phyloP scores from a whole-genome alignment of 2,329 filamentous ascomycete species.

The Aspergillus chevalieri region DNA sequence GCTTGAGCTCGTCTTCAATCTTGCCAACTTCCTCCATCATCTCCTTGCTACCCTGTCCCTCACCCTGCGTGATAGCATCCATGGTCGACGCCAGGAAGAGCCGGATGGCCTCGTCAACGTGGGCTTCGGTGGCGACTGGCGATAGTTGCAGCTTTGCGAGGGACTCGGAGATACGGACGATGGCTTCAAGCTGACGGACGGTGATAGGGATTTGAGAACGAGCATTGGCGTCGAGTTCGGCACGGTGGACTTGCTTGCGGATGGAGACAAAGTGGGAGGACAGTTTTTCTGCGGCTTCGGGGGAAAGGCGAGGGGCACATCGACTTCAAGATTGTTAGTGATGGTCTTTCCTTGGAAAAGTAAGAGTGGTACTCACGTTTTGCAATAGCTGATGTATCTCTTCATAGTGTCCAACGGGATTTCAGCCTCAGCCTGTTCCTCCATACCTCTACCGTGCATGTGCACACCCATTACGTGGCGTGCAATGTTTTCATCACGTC shows the following conservation, averaged over 20 bases:
- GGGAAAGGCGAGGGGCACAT: constrained; percentile 83
- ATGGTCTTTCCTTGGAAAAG: neutral
- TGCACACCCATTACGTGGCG: constrained; percentile 97
- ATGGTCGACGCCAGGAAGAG: constrained; percentile 95
- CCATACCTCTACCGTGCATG: constrained; percentile 78
- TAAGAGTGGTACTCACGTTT: constrained; percentile 58
- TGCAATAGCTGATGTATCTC: constrained; percentile 94
- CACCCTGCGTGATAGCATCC: constrained; percentile 91
- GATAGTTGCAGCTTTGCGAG: constrained; percentile 86
- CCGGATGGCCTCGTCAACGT: constrained; percentile 95
- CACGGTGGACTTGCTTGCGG: constrained; percentile 83
- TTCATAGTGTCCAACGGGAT: constrained; percentile 96
- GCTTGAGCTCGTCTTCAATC: constrained; percentile 81
- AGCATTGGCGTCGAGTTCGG: constrained; percentile 81
- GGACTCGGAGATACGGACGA: constrained; percentile 93
- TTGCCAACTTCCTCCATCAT: constrained; percentile 83
- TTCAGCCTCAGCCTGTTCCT: constrained; percentile 78
- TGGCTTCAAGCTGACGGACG: constrained; percentile 91
- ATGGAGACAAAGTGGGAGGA: constrained; percentile 97
- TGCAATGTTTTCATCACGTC: constrained; percentile 86
- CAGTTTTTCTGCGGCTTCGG: constrained; percentile 89
- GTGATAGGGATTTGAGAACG: constrained; percentile 96
- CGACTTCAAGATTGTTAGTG: constrained; percentile 50
- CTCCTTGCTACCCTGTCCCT: constrained; percentile 75
- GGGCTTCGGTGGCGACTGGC: constrained; percentile 77